A percentile compares a stretch with the other conserved stretches of the same genome.
These are phyloP conservation scores for Rheum nobile DNA, from an alignment of 148 eudicot genomes.

Conservation along the genomic window DNA sequence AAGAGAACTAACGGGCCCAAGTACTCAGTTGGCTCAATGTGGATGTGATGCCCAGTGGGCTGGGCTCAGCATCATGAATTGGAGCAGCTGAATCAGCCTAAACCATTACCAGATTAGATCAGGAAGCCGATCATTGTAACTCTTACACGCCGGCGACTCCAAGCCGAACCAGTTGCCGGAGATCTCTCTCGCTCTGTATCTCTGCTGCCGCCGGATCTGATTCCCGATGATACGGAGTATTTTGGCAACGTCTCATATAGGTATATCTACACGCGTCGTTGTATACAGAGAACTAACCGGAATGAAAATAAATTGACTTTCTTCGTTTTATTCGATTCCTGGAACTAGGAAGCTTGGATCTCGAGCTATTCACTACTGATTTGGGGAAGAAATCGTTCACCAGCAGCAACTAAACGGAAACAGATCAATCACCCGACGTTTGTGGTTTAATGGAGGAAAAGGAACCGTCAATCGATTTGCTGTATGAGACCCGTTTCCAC, in stretches of 20 bases:
- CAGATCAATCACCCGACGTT: neutral
- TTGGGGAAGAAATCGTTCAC: neutral
- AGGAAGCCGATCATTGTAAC: neutral
- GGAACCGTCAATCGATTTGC: constrained; percentile 22
- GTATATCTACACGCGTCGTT: neutral
- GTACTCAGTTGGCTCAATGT: neutral
- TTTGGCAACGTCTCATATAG: neutral
- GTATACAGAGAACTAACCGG: neutral
- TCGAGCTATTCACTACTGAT: neutral
- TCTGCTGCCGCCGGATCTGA: neutral
- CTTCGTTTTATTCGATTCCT: neutral
- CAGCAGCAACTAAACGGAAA: neutral
- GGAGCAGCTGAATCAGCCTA: neutral
- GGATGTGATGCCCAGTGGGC: neutral
- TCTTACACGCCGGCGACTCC: neutral
- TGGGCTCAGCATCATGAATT: neutral
- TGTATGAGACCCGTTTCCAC: constrained; percentile 62
- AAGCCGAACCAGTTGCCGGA: neutral
- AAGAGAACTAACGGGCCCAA: neutral
- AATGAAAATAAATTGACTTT: neutral
- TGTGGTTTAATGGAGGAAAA: constrained; percentile 32
- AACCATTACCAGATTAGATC: neutral
- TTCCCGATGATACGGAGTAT: neutral
- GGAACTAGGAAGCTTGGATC: neutral
- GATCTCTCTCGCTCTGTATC: neutral